phyloP scores from a whole-genome alignment of 495 filamentous ascomycete species.

The Physcia stellaris region DNA sequence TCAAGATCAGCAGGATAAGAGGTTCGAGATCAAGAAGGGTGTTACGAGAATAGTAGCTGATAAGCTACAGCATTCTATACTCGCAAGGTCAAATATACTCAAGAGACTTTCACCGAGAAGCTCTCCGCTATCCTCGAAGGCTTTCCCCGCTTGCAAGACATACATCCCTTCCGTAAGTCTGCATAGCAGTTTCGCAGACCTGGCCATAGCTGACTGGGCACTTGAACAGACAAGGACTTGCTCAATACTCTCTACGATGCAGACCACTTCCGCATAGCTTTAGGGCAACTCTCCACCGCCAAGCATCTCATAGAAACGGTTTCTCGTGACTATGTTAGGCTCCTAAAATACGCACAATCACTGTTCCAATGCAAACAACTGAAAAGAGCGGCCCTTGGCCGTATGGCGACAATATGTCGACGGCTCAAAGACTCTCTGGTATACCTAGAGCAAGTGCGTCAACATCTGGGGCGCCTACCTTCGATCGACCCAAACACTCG shows the following conservation, averaged over 20 bases:
- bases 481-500: slow-evolving; percentile 93
- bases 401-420: slow-evolving; percentile 94
- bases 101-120: slow-evolving; percentile 93
- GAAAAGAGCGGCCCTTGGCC: slow-evolving; percentile 75
- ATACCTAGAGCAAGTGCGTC: slow-evolving; percentile 94
- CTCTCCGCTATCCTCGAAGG: slow-evolving; percentile 77
- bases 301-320: slow-evolving; percentile 96
- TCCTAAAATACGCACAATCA: slow-evolving; percentile 91
- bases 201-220: slow-evolving; percentile 4
- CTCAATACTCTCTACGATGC: slow-evolving; percentile 86
- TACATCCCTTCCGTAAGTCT: slow-evolving; percentile 85
- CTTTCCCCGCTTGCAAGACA: slow-evolving; percentile 87
- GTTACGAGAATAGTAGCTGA: slow-evolving; percentile 4
- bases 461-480: slow-evolving; percentile 95
- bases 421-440: slow-evolving; percentile 84
- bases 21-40: slow-evolving; percentile 26
- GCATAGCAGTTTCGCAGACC: background rate
- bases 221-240: slow-evolving; percentile 52
- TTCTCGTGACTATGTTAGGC: slow-evolving; percentile 80
- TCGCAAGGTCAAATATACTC: slow-evolving; percentile 97
- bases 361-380: slow-evolving; percentile 94
- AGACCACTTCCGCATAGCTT: slow-evolving; percentile 93
- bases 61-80: slow-evolving; percentile 66
- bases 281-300: slow-evolving; percentile 89
- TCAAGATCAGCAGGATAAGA: slow-evolving; percentile 92